Conservation (phyloP, 2,329 filamentous ascomycete genomes). For the Exophiala phaeomuriformis region DNA sequence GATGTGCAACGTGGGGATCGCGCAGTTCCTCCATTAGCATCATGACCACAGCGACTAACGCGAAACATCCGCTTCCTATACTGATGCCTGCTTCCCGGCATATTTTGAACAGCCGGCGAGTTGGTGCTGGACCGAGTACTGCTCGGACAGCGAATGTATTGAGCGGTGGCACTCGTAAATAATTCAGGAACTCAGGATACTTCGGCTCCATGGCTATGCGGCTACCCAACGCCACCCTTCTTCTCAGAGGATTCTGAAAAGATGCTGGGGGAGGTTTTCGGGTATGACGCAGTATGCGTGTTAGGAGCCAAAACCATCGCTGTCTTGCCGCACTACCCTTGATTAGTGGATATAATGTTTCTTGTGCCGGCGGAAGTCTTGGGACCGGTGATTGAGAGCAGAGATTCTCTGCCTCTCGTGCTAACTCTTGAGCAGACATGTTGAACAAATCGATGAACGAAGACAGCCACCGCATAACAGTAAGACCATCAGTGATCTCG, state of each 20-base stretch:
- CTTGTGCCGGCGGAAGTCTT: slow-evolving; percentile 24
- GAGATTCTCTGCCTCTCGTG: not conserved
- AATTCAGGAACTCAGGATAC: slow-evolving; percentile 17
- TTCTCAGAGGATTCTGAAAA: slow-evolving; percentile 23
- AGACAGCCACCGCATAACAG: slow-evolving; percentile 20
- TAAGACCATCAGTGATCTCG: slow-evolving; percentile 23
- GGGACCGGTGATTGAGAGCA: slow-evolving; percentile 1
- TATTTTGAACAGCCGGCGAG: slow-evolving; percentile 12
- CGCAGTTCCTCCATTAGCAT: slow-evolving; percentile 23
- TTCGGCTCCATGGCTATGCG: slow-evolving; percentile 8
- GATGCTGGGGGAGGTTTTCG: slow-evolving; percentile 15
- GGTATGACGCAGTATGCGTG: slow-evolving; percentile 23
- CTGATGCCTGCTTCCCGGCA: slow-evolving; percentile 21
- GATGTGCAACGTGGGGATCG: slow-evolving; percentile 12
- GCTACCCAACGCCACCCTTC: slow-evolving; percentile 1
- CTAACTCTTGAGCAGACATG: slow-evolving; percentile 2
- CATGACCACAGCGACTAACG: slow-evolving; percentile 24
- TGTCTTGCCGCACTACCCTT: slow-evolving; percentile 15
- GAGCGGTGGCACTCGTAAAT: slow-evolving; percentile 17
- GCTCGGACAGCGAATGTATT: slow-evolving; percentile 16
- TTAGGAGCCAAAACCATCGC: slow-evolving; percentile 23
- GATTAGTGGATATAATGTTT: slow-evolving; percentile 21
- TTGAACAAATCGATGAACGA: slow-evolving; percentile 21
- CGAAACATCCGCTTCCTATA: slow-evolving; percentile 23
- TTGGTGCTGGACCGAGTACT: slow-evolving; percentile 9